These are phyloP conservation scores for Alternaria sp. DNA, from an alignment of 2,329 filamentous ascomycete genomes.

Conservation along the genomic window DNA sequence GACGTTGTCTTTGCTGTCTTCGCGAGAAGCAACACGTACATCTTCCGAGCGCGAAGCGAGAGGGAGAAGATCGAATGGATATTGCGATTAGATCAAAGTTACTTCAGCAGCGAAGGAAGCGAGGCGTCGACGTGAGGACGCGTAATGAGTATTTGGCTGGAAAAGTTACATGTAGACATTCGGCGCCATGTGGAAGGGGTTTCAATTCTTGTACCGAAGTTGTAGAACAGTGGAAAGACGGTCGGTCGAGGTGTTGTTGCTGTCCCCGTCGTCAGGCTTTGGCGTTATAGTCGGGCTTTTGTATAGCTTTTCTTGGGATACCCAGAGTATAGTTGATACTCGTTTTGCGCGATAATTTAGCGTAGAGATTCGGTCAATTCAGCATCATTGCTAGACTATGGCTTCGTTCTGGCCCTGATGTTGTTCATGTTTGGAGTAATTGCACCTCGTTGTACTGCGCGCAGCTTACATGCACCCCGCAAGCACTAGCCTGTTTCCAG, in stretches of 20 bases:
- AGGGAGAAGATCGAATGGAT: conserved; percentile 98
- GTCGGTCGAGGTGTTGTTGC: not conserved
- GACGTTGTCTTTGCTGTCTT: conserved; percentile 90
- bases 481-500: conserved; percentile 12
- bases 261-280: not conserved
- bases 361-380: conserved; percentile 4
- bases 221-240: conserved; percentile 2
- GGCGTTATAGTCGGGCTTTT: conserved; percentile 4
- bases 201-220: conserved; percentile 1
- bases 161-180: not conserved
- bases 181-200: not conserved
- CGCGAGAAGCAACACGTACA: conserved; percentile 90
- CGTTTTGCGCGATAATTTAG: conserved; percentile 10
- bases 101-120: conserved; percentile 52
- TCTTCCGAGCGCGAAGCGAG: conserved; percentile 89
- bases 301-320: conserved; percentile 15
- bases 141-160: not conserved
- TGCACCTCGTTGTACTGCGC: not conserved
- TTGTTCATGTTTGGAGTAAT: not conserved
- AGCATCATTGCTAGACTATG: not conserved
- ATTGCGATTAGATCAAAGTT: conserved; percentile 87
- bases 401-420: not conserved
- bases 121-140: conserved; percentile 12
- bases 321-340: conserved; percentile 15
- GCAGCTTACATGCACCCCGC: conserved; percentile 7